These are phyloP conservation scores for Glaciozyma martinii DNA, from an alignment of 768 basidiomycete genomes.

Conservation along the genomic window DNA sequence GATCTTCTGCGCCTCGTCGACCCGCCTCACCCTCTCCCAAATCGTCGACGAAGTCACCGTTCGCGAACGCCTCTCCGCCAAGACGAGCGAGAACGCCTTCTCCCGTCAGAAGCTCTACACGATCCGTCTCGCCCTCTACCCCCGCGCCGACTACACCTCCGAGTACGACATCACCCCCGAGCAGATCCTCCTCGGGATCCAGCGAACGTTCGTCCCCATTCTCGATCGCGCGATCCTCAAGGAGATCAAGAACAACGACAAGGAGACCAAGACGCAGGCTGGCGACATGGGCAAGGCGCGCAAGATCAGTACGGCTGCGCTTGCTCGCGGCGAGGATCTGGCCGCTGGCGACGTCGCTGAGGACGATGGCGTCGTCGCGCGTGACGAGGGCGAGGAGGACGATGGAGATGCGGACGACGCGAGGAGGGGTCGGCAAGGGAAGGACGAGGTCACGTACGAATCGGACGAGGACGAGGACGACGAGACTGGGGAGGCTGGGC, in stretches of 20 bases:
- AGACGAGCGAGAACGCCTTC: conserved; percentile 45
- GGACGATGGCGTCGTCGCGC: conserved; percentile 41
- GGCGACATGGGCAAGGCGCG: conserved; percentile 57
- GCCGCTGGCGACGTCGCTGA: conserved; percentile 45
- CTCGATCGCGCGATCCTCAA: conserved; percentile 75
- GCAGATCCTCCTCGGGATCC: conserved; percentile 66
- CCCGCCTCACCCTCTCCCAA: conserved; percentile 75
- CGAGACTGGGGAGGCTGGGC: conserved; percentile 36
- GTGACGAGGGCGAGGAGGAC: conserved; percentile 51
- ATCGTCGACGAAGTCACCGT: conserved; percentile 74
- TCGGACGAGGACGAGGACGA: conserved; percentile 49
- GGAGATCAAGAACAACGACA: conserved; percentile 77
- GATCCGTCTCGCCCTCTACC: conserved; percentile 75
- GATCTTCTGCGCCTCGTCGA: conserved; percentile 78
- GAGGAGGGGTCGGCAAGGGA: conserved; percentile 61
- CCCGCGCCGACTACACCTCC: conserved; percentile 65
- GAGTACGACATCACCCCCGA: conserved; percentile 68
- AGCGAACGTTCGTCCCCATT: conserved; percentile 62
- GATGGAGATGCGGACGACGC: conserved; percentile 74
- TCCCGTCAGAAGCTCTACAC: conserved; percentile 70
- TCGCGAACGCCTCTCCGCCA: conserved; percentile 61
- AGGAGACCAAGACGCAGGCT: conserved; percentile 67
- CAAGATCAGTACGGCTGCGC: conserved; percentile 44
- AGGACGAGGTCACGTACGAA: conserved; percentile 69
- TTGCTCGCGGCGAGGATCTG: conserved; percentile 49